Evolutionary conservation across 164 flowering plant species (phyloP), one percentile per base, ranked within the genome.

Genomic region (grape (Vitis vinifera)): DNA sequence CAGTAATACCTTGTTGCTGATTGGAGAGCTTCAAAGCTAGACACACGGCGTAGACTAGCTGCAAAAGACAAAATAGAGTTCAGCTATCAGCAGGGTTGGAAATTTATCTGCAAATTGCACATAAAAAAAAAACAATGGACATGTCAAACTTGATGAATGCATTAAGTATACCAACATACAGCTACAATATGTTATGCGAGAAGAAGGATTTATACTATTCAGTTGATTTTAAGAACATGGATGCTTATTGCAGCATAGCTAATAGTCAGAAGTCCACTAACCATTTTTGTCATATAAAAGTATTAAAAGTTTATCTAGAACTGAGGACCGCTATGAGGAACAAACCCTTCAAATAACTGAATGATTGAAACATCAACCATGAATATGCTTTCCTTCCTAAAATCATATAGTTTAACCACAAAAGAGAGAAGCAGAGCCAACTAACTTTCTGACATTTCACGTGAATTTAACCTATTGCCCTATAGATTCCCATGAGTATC

Each of bases 11-110:
- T 70, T 61, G 74, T 56, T 17, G 71, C 68, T 49, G 68, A 66
- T 37, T 71, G 71, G 51, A 55, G 60, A 13, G 68, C 68, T 50
- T 75, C 78, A 75, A 75, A 55, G 71, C 78, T 75, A 30, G 78
- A 71, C 5, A 66, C 14, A 30, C 51, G 74, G 3, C 64, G 44
- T 62, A 75, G 19, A 67, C 68, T 76, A 51, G 79, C 79, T 76
- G 75, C 72, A 71, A 29, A 47, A 14, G 37, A 56, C 23, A 58
- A 29, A 68, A 58, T 52, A 48, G 16, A 52, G 8, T 15, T 12
- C 48, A 58, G 44, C 4, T 37, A 4, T 37, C 4, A 37, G 44
- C 0, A 3, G 44, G 44, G 4, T 37, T 37, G 44, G 44, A 6
- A 6, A 37, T 3, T 13, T 23, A 16, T 27, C 10, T 2, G 17